These are phyloP conservation scores for Coelastrella sp. DNA, from an alignment of 139 green algal genomes.

Conservation along the genomic window DNA sequence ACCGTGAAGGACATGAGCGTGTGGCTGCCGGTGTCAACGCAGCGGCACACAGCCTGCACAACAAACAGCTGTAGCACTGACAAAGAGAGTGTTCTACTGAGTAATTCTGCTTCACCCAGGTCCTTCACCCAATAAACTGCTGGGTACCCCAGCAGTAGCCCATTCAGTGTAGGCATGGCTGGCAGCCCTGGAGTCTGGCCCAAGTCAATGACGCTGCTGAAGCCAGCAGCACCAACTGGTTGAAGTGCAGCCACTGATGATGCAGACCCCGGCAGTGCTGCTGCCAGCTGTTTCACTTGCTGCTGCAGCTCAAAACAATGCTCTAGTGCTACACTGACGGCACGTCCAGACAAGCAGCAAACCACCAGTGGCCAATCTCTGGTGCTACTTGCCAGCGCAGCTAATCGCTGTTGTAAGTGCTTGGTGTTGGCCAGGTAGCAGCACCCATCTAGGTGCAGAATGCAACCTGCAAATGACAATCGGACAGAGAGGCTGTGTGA, in stretches of 20 bases:
- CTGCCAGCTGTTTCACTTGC: background rate
- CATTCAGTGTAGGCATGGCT: slow-evolving; percentile 73
- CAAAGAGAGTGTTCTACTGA: slow-evolving; percentile 10
- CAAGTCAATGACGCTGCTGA: background rate
- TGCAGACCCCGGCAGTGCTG: background rate
- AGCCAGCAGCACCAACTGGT: background rate
- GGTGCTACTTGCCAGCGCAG: background rate
- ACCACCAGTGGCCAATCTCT: background rate
- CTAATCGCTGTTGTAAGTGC: background rate
- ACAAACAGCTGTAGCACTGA: background rate
- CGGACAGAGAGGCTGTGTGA: too few relatives aligned
- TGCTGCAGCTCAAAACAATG: slow-evolving; percentile 12
- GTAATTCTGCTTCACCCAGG: slow-evolving; percentile 15
- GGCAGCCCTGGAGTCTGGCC: slow-evolving; percentile 37
- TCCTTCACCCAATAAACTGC: slow-evolving; percentile 63
- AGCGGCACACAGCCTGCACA: background rate
- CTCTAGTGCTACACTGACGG: background rate
- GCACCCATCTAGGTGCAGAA: slow-evolving; percentile 58
- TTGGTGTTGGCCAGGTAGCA: slow-evolving; percentile 51
- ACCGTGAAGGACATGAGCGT: slow-evolving; percentile 29
- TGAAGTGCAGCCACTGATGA: slow-evolving; percentile 17
- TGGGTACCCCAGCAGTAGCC: slow-evolving; percentile 78
- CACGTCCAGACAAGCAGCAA: background rate
- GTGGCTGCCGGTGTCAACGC: background rate
- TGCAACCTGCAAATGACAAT: slow-evolving; percentile 35